Evolutionary conservation across 441 rosid genomes (phyloP), one percentile per base, ranked within the genome.

Genomic region (Syzygium syzygioides): DNA sequence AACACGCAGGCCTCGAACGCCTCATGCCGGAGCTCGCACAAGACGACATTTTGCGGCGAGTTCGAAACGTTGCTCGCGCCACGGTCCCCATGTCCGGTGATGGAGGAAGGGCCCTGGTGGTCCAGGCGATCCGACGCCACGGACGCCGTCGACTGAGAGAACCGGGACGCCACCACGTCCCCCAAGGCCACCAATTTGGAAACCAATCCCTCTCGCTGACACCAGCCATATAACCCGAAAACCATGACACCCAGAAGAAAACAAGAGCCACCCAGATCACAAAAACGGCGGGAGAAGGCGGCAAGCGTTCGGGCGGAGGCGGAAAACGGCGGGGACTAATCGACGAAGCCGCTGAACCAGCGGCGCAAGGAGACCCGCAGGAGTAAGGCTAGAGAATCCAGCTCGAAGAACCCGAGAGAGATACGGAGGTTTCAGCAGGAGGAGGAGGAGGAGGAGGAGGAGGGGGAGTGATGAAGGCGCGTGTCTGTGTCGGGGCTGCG

Each of bases 1-100:
- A 95, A 94, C 18, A 87, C 90, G 41, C 95, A 91, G 88, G 95
- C 98, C 92, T 97, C 98, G 57, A 94, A 97, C 10, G 96, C 95
- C 64, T 93, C 97, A 84, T 96, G 99, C 85, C 99, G 93, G 87
- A 95, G 98, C 91, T 98, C 99, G 76, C 99, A 95, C 55, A 98
- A 92, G 53, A 96, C 95, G 55, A 96, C 86, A 89, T 96, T 94
- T 92, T 97, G 99, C 32, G 96, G 99, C 95, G 96, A 91, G 93
- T 96, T 95, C 13, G 97, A 95, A 97, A 96, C 92, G 66, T 95
- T 95, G 60, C 97, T 95, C 88, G 94, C 87, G n/a, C 95, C 91
- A 17, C 83, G 87, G 90, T 94, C 96, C 60, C 88, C 91, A 85
- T 91, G 96, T 41, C 91, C 98, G 85, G 90, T 90, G 87, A 88